Evolutionary conservation across 2,329 filamentous ascomycete species (phyloP), one percentile per base, ranked within the genome.

Genomic region (Fusarium falciforme): DNA sequence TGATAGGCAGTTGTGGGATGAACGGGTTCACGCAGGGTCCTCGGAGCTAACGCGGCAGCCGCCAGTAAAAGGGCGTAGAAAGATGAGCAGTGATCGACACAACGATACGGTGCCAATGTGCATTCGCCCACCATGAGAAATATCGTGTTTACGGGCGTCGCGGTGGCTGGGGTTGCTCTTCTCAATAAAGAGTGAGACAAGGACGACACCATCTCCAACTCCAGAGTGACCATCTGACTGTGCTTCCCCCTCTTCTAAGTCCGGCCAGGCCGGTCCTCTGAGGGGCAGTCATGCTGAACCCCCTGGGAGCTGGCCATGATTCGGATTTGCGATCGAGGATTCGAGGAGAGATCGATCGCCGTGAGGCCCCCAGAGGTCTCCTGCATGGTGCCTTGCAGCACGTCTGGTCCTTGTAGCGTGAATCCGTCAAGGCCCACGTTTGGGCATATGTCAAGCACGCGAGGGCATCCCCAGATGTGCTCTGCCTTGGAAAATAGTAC

Each of bases 151-250:
- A 49, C 49, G 65, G 58, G 55, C 65, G 64, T 65, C 63, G 69
- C 71, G 64, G 71, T 63, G 75, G 57, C 68, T 69, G 67, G 61
- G 38, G 57, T 40, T 36, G 6, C 35, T n/a, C 35, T 33, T 38
- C n/a, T 59, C 44, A 61, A 72, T 72, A 59, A 58, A 65, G 59
- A 57, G 73, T 79, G 76, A 80, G 79, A 80, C 79, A 79, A 49
- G 64, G 69, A 70, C 67, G 62, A 74, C 78, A 80, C 79, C 78
- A 79, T 72, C 74, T 71, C 67, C 64, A 72, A 27, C 64, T 29
- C 47, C 61, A 52, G 44, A 54, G 58, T 61, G 71, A 69, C 76
- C 78, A 80, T 80, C 77, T 80, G 78, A 80, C 78, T 80, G 75
- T 78, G 69, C 40, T 64, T 66, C 22, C 42, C 63, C 65, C 67